Evolutionary conservation across 345 rosid genomes (phyloP).

Genomic region (Eucalyptus sp.): DNA sequence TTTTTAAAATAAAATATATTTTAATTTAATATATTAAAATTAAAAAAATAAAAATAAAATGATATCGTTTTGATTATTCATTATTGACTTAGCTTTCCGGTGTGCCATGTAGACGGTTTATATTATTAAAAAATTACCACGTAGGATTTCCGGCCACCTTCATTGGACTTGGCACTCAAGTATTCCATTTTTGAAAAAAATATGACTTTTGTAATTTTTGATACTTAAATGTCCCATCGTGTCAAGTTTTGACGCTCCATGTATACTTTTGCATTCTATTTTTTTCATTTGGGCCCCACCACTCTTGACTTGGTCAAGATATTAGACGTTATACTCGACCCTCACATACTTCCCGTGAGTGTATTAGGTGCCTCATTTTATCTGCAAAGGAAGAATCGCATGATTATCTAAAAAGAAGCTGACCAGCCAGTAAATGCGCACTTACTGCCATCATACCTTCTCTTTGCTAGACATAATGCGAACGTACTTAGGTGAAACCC

Average conservation of each 20-base stretch:
- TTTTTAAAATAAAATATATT: too few relatives aligned
- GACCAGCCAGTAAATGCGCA: neutral
- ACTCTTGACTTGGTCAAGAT: too few relatives aligned
- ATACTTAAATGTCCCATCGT: rapidly evolving
- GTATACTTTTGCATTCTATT: too few relatives aligned
- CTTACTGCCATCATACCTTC: neutral
- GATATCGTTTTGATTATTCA: too few relatives aligned
- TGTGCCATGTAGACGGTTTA: rapidly evolving
- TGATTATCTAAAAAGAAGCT: neutral
- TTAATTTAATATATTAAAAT: too few relatives aligned
- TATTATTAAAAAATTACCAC: too few relatives aligned
- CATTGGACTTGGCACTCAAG: too few relatives aligned
- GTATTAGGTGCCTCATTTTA: neutral
- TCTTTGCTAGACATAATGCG: neutral
- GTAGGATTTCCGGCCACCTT: rapidly evolving
- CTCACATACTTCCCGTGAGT: neutral
- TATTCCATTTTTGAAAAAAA: too few relatives aligned
- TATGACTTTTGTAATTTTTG: rapidly evolving
- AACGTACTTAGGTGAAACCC: neutral
- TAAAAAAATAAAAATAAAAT: too few relatives aligned
- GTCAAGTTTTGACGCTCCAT: rapidly evolving
- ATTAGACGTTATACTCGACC: neutral
- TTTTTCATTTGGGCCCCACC: too few relatives aligned
- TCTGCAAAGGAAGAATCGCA: neutral
- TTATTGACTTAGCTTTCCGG: too few relatives aligned